Evolutionary conservation across 108 stramenopile genomes (phyloP).

Genomic region (Cyclotella atomus): DNA sequence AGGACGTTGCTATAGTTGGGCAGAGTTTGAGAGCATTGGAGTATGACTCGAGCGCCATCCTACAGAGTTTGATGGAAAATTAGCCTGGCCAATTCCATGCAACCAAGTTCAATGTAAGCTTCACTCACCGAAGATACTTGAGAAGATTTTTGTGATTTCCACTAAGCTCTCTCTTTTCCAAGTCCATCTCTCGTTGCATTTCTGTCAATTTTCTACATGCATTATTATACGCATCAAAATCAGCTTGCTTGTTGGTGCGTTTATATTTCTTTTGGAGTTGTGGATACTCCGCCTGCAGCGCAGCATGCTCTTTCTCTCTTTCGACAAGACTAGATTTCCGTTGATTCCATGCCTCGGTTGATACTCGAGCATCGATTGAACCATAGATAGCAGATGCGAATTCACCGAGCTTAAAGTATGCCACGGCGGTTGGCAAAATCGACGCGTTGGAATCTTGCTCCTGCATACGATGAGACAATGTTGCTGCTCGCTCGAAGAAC

Average conservation of each 20-base stretch:
- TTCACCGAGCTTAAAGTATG: constrained; percentile 63
- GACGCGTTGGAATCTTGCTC: constrained; percentile 21
- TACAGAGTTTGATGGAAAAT: too few relatives aligned
- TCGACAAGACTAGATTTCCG: constrained; percentile 42
- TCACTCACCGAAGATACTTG: constrained; percentile 60
- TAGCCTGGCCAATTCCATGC: too few relatives aligned
- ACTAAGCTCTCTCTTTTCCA: constrained; percentile 52
- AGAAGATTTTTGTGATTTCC: constrained; percentile 42
- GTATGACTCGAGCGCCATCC: constrained; percentile 63
- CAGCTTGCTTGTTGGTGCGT: constrained; percentile 16
- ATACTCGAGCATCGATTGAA: constrained; percentile 55
- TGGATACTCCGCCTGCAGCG: constrained; percentile 32
- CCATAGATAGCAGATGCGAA: constrained; percentile 62
- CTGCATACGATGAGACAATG: constrained; percentile 38
- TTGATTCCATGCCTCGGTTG: constrained; percentile 72
- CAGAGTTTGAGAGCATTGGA: constrained; percentile 58
- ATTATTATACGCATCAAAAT: constrained; percentile 11
- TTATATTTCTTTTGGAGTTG: constrained; percentile 45
- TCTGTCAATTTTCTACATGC: constrained; percentile 3
- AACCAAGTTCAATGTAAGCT: too few relatives aligned
- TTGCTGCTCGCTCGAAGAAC: constrained; percentile 66
- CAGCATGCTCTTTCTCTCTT: constrained; percentile 50
- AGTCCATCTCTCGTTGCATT: constrained; percentile 45
- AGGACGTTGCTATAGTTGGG: constrained; percentile 33
- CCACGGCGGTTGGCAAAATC: constrained; percentile 36